These are phyloP conservation scores for Secale cereale DNA, from an alignment of 176 grass and related monocot genomes.

Conservation along the genomic window DNA sequence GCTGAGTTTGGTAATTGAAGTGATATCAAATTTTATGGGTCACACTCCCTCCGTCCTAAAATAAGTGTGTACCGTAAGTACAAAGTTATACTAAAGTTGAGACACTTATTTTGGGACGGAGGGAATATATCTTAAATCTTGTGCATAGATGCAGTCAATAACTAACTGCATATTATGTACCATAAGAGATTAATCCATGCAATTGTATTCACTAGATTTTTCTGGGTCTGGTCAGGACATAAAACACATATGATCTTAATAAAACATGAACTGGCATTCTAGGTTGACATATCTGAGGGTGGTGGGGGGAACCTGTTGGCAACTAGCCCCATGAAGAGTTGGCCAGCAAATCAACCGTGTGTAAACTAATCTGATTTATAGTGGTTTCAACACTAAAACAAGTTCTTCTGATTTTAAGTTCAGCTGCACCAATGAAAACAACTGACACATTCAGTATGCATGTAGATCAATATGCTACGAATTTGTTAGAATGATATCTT, in stretches of 20 bases:
- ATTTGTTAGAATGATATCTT: background rate
- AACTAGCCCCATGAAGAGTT: background rate
- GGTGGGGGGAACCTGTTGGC: background rate
- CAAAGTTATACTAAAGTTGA: too few relatives aligned
- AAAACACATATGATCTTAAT: background rate
- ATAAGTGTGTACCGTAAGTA: too few relatives aligned
- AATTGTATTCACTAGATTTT: background rate
- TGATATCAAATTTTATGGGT: background rate
- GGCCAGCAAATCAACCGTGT: background rate
- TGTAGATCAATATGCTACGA: background rate
- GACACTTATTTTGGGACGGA: too few relatives aligned
- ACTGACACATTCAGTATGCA: background rate
- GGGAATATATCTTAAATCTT: background rate
- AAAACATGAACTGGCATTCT: background rate
- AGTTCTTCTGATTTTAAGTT: background rate
- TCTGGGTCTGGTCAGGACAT: background rate
- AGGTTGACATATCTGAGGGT: background rate
- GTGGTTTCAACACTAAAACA: background rate
- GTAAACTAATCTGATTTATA: background rate
- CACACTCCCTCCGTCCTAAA: too few relatives aligned
- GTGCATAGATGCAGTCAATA: background rate
- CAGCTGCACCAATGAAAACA: background rate
- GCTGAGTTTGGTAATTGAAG: background rate
- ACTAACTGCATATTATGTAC: background rate
- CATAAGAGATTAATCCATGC: background rate